Percentiles rank a stretch among this genome's conserved stretches.
These are phyloP conservation scores for Conoideocrella luteorostrata DNA, from an alignment of 2,329 filamentous ascomycete species.

Conservation along the genomic window DNA sequence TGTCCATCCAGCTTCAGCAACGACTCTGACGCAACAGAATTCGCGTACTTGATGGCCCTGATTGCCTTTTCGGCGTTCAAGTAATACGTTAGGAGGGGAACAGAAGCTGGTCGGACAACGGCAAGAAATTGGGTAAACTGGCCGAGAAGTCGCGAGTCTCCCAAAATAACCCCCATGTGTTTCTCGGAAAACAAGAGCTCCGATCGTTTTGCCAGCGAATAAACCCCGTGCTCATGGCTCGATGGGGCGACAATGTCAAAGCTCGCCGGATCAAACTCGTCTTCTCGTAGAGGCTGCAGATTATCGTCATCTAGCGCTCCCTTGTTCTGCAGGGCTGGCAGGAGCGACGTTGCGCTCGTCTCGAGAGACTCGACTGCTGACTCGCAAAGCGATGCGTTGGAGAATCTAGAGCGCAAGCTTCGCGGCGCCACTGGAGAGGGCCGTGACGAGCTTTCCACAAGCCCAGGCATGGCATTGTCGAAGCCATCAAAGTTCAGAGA, in stretches of 20 bases:
- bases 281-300: not conserved
- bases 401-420: not conserved
- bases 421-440: not conserved
- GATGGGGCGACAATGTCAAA: constrained; percentile 3
- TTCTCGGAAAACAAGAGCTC: constrained; percentile 60
- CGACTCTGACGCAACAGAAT: constrained; percentile 57
- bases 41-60: constrained; percentile 64
- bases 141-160: constrained; percentile 54
- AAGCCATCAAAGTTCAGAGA: constrained; percentile 3
- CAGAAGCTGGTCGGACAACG: constrained; percentile 50
- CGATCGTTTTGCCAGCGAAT: constrained; percentile 57
- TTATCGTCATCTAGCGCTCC: not conserved
- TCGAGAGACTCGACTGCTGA: not conserved
- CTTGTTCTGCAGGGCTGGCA: constrained; percentile 2
- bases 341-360: not conserved
- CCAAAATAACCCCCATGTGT: constrained; percentile 60
- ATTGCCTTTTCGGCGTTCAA: constrained; percentile 65
- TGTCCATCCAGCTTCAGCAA: constrained; percentile 50
- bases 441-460: not conserved
- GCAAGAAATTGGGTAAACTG: constrained; percentile 64
- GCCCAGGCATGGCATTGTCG: not conserved
- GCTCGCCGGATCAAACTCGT: constrained; percentile 3
- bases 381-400: not conserved
- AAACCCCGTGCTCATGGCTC: constrained; percentile 4
- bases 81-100: constrained; percentile 64